Percentiles rank a stretch among this genome's conserved stretches.
Evolutionary conservation across 176 grass and related monocot species (phyloP).

Genomic region (Tillandsia fasciculata): DNA sequence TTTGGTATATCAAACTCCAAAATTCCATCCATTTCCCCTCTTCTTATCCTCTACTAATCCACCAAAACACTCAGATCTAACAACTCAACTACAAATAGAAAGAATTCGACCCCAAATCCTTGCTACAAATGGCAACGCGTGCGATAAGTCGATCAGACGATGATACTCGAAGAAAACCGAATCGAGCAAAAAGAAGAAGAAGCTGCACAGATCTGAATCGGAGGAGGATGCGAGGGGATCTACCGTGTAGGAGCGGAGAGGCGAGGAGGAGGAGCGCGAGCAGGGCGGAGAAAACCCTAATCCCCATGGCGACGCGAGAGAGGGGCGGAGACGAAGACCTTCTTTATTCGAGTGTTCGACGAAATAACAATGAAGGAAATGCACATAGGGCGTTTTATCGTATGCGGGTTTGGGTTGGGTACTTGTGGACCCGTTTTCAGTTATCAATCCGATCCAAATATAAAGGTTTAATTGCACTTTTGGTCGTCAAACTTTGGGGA

Average conservation of each 20-base stretch:
- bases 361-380: too few species aligned
- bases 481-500: too few species aligned
- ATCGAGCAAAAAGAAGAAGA: conserved; percentile 19
- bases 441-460: too few species aligned
- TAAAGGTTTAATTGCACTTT: too few species aligned
- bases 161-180: background rate
- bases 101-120: background rate
- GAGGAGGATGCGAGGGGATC: background rate
- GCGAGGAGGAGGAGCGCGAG: conserved; percentile 59
- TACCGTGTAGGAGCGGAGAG: conserved; percentile 58
- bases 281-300: conserved; percentile 72
- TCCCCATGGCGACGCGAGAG: conserved; percentile 33
- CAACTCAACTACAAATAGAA: background rate
- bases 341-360: background rate
- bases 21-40: background rate
- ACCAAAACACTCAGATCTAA: conserved; percentile 20
- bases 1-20: background rate
- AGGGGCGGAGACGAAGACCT: background rate
- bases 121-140: background rate
- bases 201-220: conserved; percentile 16
- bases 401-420: too few species aligned
- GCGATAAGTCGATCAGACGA: background rate
- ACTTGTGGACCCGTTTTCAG: too few species aligned
- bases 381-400: too few species aligned
- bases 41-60: background rate